phyloP scores from a whole-genome alignment of 2,329 filamentous ascomycete genomes.

The Neopestalotiopsis sp. region DNA sequence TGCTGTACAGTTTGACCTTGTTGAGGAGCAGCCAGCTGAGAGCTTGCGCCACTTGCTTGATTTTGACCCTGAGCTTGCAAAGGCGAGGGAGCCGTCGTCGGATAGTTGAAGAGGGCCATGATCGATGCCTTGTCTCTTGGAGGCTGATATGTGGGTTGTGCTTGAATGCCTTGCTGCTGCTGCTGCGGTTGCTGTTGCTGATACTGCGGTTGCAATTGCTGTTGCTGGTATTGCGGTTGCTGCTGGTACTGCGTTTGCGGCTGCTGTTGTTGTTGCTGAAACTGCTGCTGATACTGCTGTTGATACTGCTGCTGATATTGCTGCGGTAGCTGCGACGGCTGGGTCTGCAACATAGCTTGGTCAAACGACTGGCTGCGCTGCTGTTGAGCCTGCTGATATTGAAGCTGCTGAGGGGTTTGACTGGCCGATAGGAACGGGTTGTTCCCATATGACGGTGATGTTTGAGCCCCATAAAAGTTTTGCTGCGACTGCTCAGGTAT shows the following conservation, averaged over 20 bases:
- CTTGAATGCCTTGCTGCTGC: constrained; percentile 17
- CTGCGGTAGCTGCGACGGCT: constrained; percentile 22
- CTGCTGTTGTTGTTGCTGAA: background rate
- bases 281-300: background rate
- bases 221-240: constrained; percentile 17
- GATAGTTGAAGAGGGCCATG: constrained; percentile 74
- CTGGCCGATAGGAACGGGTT: constrained; percentile 42
- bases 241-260: constrained; percentile 16
- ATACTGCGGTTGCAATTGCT: background rate
- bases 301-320: background rate
- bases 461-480: constrained; percentile 38
- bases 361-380: constrained; percentile 20
- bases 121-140: constrained; percentile 74
- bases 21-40: constrained; percentile 27
- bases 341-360: constrained; percentile 16
- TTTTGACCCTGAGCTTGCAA: constrained; percentile 36
- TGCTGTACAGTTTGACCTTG: constrained; percentile 36
- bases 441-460: constrained; percentile 30
- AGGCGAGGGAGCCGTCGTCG: constrained; percentile 51
- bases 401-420: constrained; percentile 33
- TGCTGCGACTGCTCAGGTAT: constrained; percentile 43
- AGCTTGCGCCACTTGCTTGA: constrained; percentile 32
- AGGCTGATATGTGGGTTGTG: constrained; percentile 45
- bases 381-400: constrained; percentile 38
- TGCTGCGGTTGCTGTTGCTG: constrained; percentile 9